Evolutionary conservation across 345 rosid species (phyloP), one percentile per base, ranked within the genome.

Genomic region (Corchorus capsularis): DNA sequence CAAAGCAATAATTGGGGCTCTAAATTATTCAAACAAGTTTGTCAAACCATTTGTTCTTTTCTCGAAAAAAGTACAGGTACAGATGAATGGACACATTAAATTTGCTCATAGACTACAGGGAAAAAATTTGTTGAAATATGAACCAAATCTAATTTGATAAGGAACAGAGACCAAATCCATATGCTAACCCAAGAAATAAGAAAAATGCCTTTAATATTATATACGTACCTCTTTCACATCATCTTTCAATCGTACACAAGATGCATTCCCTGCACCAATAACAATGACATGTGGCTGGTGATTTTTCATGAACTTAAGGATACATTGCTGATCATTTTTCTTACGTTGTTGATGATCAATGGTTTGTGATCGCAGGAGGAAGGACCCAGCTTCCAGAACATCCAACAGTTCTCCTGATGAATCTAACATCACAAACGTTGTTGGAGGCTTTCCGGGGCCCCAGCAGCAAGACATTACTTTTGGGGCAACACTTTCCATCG

Each of bases 391-490:
- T 71, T 83, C 86, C 64, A 95, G 94, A 57, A 92, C 93, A 80
- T 95, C 99, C 72, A 93, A 87, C 84, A 95, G 88, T 87, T 87
- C 94, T 71, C 98, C 99, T 1, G 97, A 87, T 10, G 99, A 87
- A 81, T 92, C 99, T 72, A 95, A 75, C 99, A 95, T 92, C 49
- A 89, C 98, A 87, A 95, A 95, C 64, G 97, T 88, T 60, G 91
- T 93, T 66, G 93, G 91, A 57, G 99, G 99, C 72, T 92, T 92
- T 69, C 97, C 98, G 70, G 98, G 92, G 60, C 98, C 97, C 99
- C 99, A 95, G 80, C 96, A 95, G 82, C 98, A 93, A 69, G 96
- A 95, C 99, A 95, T 89, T 77, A 95, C 99, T 86, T 97, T 88
- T 17, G 96, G 97, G 47, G 92, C 91, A 83, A 88, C 83, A 77